These are phyloP conservation scores for Tubosaeta sp. DNA, from an alignment of 768 basidiomycete species.

Conservation along the genomic window DNA sequence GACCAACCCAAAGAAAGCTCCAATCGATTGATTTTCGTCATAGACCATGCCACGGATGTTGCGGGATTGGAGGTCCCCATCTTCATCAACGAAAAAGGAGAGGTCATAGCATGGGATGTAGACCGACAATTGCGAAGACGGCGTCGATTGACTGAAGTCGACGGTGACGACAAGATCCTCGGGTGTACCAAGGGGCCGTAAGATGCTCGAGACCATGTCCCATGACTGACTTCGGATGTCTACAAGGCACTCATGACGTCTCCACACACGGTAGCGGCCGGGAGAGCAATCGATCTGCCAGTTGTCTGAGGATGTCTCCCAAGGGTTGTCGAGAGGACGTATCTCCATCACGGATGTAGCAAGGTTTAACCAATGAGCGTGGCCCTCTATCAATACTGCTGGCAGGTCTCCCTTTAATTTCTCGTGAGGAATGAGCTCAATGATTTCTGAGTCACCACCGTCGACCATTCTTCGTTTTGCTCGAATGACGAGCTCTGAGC, in stretches of 20 bases:
- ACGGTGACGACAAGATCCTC: conserved; percentile 21
- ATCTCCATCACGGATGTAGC: conserved; percentile 23
- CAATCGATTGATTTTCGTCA: conserved; percentile 37
- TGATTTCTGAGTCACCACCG: background rate
- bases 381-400: conserved; percentile 12
- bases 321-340: conserved; percentile 20
- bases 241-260: conserved; percentile 11
- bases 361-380: conserved; percentile 32
- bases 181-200: conserved; percentile 20
- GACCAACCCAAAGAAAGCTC: conserved; percentile 41
- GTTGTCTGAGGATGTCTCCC: conserved; percentile 24
- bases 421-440: conserved; percentile 25
- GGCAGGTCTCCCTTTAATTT: conserved; percentile 27
- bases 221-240: conserved; percentile 28
- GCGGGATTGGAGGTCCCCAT: conserved; percentile 34
- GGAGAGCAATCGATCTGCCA: conserved; percentile 22
- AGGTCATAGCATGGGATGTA: conserved; percentile 38
- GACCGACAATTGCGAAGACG: conserved; percentile 20
- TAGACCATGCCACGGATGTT: conserved; percentile 40
- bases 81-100: conserved; percentile 35
- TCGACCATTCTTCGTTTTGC: conserved; percentile 2
- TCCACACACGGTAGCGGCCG: conserved; percentile 3
- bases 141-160: background rate
- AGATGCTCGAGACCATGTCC: conserved; percentile 20
- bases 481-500: conserved; percentile 6